A percentile compares a stretch with the other conserved stretches of the same genome.
phyloP scores from a whole-genome alignment of 805 yeast genomes.

The Candida xiaguanensis region DNA sequence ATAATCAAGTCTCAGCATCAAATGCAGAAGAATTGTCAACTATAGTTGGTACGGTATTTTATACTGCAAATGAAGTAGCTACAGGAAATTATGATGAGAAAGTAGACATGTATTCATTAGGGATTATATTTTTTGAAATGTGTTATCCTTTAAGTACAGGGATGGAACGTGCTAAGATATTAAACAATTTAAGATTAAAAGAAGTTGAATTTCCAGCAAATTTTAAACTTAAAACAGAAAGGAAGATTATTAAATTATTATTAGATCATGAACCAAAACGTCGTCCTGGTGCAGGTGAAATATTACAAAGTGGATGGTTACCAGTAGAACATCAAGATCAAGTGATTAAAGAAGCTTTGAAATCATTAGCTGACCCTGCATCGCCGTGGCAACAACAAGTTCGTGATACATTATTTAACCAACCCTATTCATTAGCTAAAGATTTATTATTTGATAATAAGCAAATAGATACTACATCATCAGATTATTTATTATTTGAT shows the following conservation, averaged over 20 bases:
- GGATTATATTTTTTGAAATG: constrained; percentile 96
- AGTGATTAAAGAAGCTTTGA: constrained; percentile 81
- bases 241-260: constrained; percentile 60
- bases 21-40: constrained; percentile 84
- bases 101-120: constrained; percentile 93
- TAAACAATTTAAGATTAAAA: constrained; percentile 60
- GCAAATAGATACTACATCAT: constrained; percentile 12
- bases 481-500: constrained; percentile 54
- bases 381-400: constrained; percentile 95
- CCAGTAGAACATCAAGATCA: constrained; percentile 91
- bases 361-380: constrained; percentile 81
- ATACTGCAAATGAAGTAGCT: constrained; percentile 86
- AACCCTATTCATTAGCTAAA: constrained; percentile 79
- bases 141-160: constrained; percentile 78
- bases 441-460: constrained; percentile 74
- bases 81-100: constrained; percentile 84
- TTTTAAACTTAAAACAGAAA: constrained; percentile 60
- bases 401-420: constrained; percentile 77
- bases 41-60: constrained; percentile 89
- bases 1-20: constrained; percentile 30
- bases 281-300: constrained; percentile 75
- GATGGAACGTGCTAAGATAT: constrained; percentile 82
- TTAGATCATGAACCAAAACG: constrained; percentile 74
- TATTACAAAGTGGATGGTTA: constrained; percentile 75
- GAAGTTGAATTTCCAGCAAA: constrained; percentile 67